Base-by-base conservation (phyloP, 2,329 filamentous ascomycete species). In the Fusarium annulatum region DNA sequence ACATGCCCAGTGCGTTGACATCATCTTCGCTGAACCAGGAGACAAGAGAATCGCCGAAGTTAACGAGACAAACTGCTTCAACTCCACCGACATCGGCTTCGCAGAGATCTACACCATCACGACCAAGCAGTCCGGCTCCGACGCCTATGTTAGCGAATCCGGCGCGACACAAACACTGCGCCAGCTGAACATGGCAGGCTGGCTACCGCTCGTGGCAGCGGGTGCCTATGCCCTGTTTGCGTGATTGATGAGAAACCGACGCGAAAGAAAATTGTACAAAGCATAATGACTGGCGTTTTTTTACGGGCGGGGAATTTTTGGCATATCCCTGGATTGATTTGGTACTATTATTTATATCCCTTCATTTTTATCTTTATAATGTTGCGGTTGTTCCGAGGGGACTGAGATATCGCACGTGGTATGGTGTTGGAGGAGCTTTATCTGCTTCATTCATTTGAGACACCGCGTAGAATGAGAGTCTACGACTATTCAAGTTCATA, bases 21-120 rank as follows among this genome's bases (percentile, higher is more conserved):
- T 98, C 78, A 96, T 93, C 52, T 97, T 98, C 77, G 94, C 92
- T 53, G 93, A 95, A 3, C 93, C 93, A 30, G 85, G 90, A 77
- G 92, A 97, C 80, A 72, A 83, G 43, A 84, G 84, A 51, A 90
- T 97, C 56, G 86, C 85, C 63, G 86, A 92, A 75, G 93, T 98
- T 74, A 97, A 93, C 80, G 85, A 87, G 67, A 88, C 90, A 19
- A 98, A 97, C 84, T 98, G 96, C 87, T 95, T 92, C 87, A 98
- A 98, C 85, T 94, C 92, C 67, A 91, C 89, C 51, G 86, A 94
- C 63, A 90, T 97, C 76, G 88, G 89, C 72, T 95, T 96, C 85
- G 88, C 93, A 61, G 87, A 92, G 73, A 86, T 97, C 73, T 98
- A 94, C 86, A 91, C 92, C 67, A 87, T 91, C 77, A 87, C 87